Evolutionary conservation across 768 basidiomycete genomes (phyloP).

Genomic region (Suillus plorans): DNA sequence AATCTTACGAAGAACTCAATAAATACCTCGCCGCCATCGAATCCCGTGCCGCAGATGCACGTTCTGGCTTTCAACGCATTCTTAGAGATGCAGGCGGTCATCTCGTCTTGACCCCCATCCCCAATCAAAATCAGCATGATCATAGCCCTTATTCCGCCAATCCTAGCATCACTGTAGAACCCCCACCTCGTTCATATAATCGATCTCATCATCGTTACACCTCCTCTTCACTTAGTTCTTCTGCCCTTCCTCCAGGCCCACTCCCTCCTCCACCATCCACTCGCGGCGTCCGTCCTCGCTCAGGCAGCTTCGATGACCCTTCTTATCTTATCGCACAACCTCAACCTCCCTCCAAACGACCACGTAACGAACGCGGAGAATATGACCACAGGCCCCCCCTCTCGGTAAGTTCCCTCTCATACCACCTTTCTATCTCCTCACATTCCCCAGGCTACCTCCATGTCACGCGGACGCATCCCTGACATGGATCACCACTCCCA

Average conservation of each 20-base stretch:
- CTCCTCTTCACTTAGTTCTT: constrained; percentile 24
- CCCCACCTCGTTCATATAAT: constrained; percentile 17
- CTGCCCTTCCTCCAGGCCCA: constrained; percentile 35
- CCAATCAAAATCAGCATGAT: constrained; percentile 15
- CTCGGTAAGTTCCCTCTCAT: constrained; percentile 1
- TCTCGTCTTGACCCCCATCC: constrained; percentile 38
- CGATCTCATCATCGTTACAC: constrained; percentile 23
- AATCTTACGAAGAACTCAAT: constrained; percentile 52
- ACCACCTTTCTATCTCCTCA: background rate
- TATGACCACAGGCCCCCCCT: constrained; percentile 21
- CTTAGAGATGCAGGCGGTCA: constrained; percentile 45
- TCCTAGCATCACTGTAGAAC: constrained; percentile 29
- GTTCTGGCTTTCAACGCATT: constrained; percentile 45
- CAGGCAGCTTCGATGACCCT: constrained; percentile 42
- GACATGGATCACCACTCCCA: constrained; percentile 25
- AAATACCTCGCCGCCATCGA: constrained; percentile 48
- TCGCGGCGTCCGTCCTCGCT: constrained; percentile 42
- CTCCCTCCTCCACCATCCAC: constrained; percentile 37
- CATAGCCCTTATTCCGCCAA: constrained; percentile 22
- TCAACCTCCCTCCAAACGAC: constrained; percentile 52
- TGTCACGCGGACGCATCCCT: constrained; percentile 14
- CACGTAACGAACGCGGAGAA: constrained; percentile 39
- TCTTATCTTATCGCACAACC: constrained; percentile 28
- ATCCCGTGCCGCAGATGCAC: constrained; percentile 46
- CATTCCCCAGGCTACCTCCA: constrained; percentile 12